Conservation (phyloP, 441 rosid genomes). For the Bruguiera hainesii region DNA sequence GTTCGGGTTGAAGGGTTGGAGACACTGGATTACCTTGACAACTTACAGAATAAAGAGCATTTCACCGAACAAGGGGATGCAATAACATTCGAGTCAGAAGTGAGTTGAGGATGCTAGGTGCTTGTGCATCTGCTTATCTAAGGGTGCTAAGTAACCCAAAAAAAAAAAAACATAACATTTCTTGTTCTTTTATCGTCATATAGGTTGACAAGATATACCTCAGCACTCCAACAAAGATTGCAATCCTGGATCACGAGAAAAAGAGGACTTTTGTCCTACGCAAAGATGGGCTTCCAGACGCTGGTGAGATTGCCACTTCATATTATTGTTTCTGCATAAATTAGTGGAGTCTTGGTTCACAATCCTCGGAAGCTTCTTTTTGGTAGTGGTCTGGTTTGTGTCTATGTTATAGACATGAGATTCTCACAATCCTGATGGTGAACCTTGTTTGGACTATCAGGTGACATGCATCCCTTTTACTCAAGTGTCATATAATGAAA, state of each 20-base stretch:
- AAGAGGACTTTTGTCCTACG: slow-evolving; percentile 87
- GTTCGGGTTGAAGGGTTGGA: slow-evolving; percentile 90
- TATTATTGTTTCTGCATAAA: slow-evolving; percentile 6
- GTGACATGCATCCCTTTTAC: not conserved
- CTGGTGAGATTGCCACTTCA: slow-evolving; percentile 47
- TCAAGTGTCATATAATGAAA: not conserved
- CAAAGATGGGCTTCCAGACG: slow-evolving; percentile 94
- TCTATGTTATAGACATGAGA: not conserved
- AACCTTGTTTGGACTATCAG: not conserved
- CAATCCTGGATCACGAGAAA: slow-evolving; percentile 86
- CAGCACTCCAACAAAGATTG: slow-evolving; percentile 86
- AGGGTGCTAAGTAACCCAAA: not conserved
- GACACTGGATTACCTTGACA: slow-evolving; percentile 89
- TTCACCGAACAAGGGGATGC: slow-evolving; percentile 96
- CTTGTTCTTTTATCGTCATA: slow-evolving; percentile 17
- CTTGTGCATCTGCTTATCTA: slow-evolving; percentile 3
- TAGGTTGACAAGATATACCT: slow-evolving; percentile 84
- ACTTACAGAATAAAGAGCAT: slow-evolving; percentile 70
- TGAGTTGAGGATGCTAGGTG: slow-evolving; percentile 26
- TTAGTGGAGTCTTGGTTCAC: slow-evolving; percentile 5
- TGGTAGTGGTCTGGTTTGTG: not conserved
- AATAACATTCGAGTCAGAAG: slow-evolving; percentile 84
- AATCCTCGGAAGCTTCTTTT: not conserved
- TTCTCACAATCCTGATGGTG: not conserved
- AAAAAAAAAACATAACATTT: not conserved